Percentiles rank a stretch among this genome's conserved stretches.
Conservation (phyloP, 2,329 filamentous ascomycete genomes). For the Penicillium corylophilum region DNA sequence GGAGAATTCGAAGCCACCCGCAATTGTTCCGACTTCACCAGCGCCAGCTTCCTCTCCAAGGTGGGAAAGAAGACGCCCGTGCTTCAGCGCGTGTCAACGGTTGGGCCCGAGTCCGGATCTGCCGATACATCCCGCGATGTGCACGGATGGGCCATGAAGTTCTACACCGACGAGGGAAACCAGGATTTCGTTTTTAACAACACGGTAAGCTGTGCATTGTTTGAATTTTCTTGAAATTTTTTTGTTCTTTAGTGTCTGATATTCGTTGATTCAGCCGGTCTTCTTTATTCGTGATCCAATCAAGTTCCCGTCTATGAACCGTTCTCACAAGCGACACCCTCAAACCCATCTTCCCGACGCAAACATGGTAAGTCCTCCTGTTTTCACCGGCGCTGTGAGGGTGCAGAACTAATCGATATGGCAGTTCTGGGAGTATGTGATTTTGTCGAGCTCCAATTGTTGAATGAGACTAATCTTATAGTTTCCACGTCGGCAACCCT, state of each 20-base stretch:
- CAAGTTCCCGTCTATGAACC: constrained; percentile 69
- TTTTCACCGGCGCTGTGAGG: too few species aligned
- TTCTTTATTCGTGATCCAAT: constrained; percentile 69
- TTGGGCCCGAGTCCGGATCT: constrained; percentile 47
- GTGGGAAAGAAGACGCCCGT: constrained; percentile 56
- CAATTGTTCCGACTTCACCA: constrained; percentile 58
- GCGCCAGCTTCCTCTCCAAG: constrained; percentile 53
- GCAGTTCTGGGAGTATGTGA: constrained; percentile 32
- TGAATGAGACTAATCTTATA: constrained; percentile 2
- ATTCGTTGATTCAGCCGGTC: constrained; percentile 47
- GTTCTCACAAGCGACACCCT: constrained; percentile 65
- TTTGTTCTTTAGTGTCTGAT: background rate
- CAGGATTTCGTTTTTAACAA: constrained; percentile 48
- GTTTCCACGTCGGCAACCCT: constrained; percentile 56
- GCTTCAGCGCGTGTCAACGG: constrained; percentile 50
- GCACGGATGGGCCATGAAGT: constrained; percentile 50
- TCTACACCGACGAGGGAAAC: constrained; percentile 54
- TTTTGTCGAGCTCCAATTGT: too few species aligned
- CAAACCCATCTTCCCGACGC: constrained; percentile 24
- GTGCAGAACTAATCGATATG: background rate
- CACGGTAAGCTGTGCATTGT: constrained; percentile 5
- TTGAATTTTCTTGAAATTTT: too few species aligned
- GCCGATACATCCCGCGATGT: constrained; percentile 52
- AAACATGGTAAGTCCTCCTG: constrained; percentile 26
- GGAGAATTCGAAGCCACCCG: constrained; percentile 61